Conservation (phyloP, 345 rosid genomes). For the Dipteronia dyeriana region DNA sequence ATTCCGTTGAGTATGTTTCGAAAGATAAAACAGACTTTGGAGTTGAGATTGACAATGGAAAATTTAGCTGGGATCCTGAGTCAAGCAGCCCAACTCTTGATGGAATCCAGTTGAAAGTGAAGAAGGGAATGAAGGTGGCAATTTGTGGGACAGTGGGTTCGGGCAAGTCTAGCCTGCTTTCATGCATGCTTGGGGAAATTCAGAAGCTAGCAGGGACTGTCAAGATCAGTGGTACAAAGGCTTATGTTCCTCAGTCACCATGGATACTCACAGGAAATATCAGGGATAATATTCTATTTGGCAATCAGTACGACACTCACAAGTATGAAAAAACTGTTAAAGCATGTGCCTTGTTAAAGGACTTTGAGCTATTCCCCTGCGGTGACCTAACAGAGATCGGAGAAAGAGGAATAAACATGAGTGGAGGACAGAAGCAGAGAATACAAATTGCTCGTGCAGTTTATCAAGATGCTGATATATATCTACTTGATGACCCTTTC, state of each 20-base stretch:
- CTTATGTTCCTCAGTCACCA: slow-evolving; percentile 83
- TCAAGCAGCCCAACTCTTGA: slow-evolving; percentile 54
- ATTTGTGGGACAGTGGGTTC: slow-evolving; percentile 88
- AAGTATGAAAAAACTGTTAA: slow-evolving; percentile 64
- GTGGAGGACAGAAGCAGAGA: slow-evolving; percentile 98
- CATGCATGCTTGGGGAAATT: slow-evolving; percentile 78
- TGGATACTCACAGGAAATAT: slow-evolving; percentile 90
- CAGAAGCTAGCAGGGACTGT: slow-evolving; percentile 68
- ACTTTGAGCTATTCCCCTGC: slow-evolving; percentile 73
- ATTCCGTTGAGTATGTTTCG: slow-evolving; percentile 51
- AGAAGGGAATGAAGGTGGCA: slow-evolving; percentile 86
- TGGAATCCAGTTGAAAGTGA: slow-evolving; percentile 58
- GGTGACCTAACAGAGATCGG: slow-evolving; percentile 93
- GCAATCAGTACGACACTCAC: slow-evolving; percentile 49
- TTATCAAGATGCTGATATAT: slow-evolving; percentile 89
- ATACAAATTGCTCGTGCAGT: slow-evolving; percentile 92
- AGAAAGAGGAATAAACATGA: slow-evolving; percentile 96
- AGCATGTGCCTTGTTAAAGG: slow-evolving; percentile 82
- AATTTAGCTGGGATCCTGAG: slow-evolving; percentile 70
- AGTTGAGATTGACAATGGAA: slow-evolving; percentile 67
- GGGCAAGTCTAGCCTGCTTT: slow-evolving; percentile 87
- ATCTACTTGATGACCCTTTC: slow-evolving; percentile 91
- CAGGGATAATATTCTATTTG: slow-evolving; percentile 83
- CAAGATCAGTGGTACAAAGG: slow-evolving; percentile 76
- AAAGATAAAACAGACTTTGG: slow-evolving; percentile 42